Evolutionary conservation across 768 basidiomycete genomes (phyloP), one percentile per base, ranked within the genome.

Genomic region (Pleurotus citrinopileatus): DNA sequence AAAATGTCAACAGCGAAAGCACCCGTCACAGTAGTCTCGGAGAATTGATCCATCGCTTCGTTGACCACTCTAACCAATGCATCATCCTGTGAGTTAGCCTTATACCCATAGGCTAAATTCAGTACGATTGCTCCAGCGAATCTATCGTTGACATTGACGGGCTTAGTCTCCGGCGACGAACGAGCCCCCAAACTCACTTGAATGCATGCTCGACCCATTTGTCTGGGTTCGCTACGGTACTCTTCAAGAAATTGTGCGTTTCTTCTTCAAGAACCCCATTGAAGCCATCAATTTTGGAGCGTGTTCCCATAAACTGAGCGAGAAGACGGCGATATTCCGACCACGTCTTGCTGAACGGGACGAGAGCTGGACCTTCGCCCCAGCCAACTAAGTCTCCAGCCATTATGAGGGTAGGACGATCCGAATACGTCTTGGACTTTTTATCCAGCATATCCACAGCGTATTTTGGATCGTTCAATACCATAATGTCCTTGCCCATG

Each of bases 361-460:
- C 59, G 17, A 60, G 55, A 13, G 57, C 59, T 5, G 55, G 57
- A 9, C 55, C 54, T 28, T 60, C 43, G 22, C 57, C 55, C 62
- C 62, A 65, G 2, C 62, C 62, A 15, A 61, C 61, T 1, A 63
- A 55, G 36, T 57, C 36, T 9, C 63, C 59, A 10, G 55, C 60
- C 72, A 76, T 75, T 0, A 67, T 60, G 40, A 77, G 58, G 3
- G 9, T 57, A 3, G 61, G 63, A 3, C 62, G 52, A n/a, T 60
- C 52, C 26, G 58, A 59, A 37, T 61, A 63, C 7, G 60, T 52
- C 5, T 55, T 57, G 27, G 61, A 63, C 27, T 67, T 63, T 48
- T 66, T 68, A 36, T 70, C 66, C 4, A 72, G 61, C 63, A 75
- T 64, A 1, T 69, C 65, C 6, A 48, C 56, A 13, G 67, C 68